Conservation (phyloP, 2,329 filamentous ascomycete genomes). For the Ceratocystis destructans region DNA sequence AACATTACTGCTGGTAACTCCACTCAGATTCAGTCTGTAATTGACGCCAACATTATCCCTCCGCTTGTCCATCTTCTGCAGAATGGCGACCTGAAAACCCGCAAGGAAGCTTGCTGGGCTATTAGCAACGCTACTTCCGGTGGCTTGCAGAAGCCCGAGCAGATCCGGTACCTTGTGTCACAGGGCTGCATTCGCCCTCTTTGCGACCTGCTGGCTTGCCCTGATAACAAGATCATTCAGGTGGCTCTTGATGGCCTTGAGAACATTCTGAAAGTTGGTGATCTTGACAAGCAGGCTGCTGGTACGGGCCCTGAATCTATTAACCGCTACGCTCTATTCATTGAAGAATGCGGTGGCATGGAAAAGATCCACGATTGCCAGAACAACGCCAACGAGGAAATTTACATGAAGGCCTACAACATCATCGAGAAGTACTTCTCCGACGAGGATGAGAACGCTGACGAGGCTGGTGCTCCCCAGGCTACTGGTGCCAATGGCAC, state of each 20-base stretch:
- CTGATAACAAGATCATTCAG: slow-evolving; percentile 99
- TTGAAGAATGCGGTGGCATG: slow-evolving; percentile 97
- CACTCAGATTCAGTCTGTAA: slow-evolving; percentile 88
- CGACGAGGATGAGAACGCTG: slow-evolving; percentile 89
- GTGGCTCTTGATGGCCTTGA: slow-evolving; percentile 93
- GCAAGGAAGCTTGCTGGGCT: slow-evolving; percentile 98
- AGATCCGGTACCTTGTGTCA: slow-evolving; percentile 87
- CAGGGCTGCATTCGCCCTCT: slow-evolving; percentile 96
- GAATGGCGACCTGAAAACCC: slow-evolving; percentile 96
- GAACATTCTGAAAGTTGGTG: slow-evolving; percentile 98
- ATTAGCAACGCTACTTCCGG: slow-evolving; percentile 98
- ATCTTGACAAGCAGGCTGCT: slow-evolving; percentile 89
- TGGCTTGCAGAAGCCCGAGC: slow-evolving; percentile 94
- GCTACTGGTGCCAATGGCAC: slow-evolving; percentile 53
- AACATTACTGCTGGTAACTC: slow-evolving; percentile 98
- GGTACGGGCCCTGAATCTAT: slow-evolving; percentile 63
- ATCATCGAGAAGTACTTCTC: slow-evolving; percentile 99
- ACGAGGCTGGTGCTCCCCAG: slow-evolving; percentile 57
- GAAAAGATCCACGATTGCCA: slow-evolving; percentile 99
- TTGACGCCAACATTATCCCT: slow-evolving; percentile 93
- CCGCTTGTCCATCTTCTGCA: slow-evolving; percentile 91
- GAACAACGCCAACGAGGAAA: slow-evolving; percentile 99
- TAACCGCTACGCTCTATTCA: slow-evolving; percentile 95
- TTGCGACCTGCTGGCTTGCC: slow-evolving; percentile 87
- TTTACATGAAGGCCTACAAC: slow-evolving; percentile 99